These are phyloP conservation scores for Stephania cephalantha DNA, from an alignment of 164 flowering plant genomes.

Conservation along the genomic window DNA sequence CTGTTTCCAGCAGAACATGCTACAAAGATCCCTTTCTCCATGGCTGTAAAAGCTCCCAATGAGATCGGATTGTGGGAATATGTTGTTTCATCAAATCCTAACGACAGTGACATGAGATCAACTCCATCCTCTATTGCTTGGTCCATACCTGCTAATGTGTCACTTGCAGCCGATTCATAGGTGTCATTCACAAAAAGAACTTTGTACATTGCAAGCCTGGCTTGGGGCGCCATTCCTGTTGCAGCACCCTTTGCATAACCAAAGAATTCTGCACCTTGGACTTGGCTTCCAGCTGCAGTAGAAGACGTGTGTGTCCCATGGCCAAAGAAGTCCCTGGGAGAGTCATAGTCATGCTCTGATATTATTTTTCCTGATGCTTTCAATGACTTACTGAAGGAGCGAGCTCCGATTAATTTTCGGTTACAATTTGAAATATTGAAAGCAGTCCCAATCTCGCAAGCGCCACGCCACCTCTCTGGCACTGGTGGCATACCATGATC, in stretches of 20 bases:
- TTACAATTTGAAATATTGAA: slow-evolving; percentile 20
- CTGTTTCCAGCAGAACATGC: slow-evolving; percentile 9
- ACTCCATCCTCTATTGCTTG: slow-evolving; percentile 12
- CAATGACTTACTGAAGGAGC: slow-evolving; percentile 14
- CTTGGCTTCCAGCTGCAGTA: slow-evolving; percentile 11
- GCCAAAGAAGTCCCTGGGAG: slow-evolving; percentile 9
- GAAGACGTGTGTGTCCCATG: slow-evolving; percentile 14
- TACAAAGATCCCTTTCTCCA: slow-evolving; percentile 13
- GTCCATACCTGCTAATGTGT: slow-evolving; percentile 8
- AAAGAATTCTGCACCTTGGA: neutral
- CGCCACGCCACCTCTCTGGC: slow-evolving; percentile 10
- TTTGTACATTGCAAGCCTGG: slow-evolving; percentile 14
- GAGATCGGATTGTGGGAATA: slow-evolving; percentile 6
- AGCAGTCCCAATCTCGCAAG: slow-evolving; percentile 8
- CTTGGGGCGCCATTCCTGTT: slow-evolving; percentile 8
- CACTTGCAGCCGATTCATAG: neutral
- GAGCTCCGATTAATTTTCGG: slow-evolving; percentile 22
- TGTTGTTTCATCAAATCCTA: neutral
- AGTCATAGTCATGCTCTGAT: slow-evolving; percentile 12
- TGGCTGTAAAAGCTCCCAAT: slow-evolving; percentile 9
- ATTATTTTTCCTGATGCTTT: neutral
- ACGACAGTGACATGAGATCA: slow-evolving; percentile 9
- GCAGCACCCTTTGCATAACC: slow-evolving; percentile 13
- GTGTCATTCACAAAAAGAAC: neutral
- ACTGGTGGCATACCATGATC: slow-evolving; percentile 10